phyloP scores from a whole-genome alignment of 1,284 basidiomycete genomes.

The Melampsora medusae region DNA sequence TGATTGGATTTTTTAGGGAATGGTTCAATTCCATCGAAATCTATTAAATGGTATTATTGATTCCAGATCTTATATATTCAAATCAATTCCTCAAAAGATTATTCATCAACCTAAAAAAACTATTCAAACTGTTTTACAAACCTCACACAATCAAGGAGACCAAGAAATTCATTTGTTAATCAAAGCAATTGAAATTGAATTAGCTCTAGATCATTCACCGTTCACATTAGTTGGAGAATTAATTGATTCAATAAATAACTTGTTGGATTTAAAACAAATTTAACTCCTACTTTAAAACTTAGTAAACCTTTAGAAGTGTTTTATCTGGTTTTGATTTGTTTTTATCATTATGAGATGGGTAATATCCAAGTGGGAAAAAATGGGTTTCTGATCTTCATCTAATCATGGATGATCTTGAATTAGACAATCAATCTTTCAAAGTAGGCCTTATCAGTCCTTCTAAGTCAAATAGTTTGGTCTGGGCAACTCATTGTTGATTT shows the following conservation, averaged over 20 bases:
- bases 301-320: constrained; percentile 2
- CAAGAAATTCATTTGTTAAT: constrained; percentile 11
- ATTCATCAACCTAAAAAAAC: background rate
- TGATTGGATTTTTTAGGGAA: background rate
- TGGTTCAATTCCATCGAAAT: background rate
- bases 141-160: background rate
- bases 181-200: constrained; percentile 12
- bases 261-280: background rate
- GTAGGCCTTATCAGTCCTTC: background rate
- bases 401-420: background rate
- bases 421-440: constrained; percentile 7
- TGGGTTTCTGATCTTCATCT: constrained; percentile 12
- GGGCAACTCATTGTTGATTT: too few relatives aligned
- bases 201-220: constrained; percentile 12
- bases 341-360: constrained; percentile 14
- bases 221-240: constrained; percentile 13
- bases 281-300: background rate
- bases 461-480: too few relatives aligned
- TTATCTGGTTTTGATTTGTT: background rate
- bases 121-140: background rate
- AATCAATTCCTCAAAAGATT: constrained; percentile 5
- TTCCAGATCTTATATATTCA: constrained; percentile 14
- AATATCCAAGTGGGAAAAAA: background rate
- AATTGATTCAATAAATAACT: background rate
- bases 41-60: constrained; percentile 15